Percentiles rank a stretch among this genome's conserved stretches.
These are phyloP conservation scores for Clavariopsis aquatica DNA, from an alignment of 495 filamentous ascomycete genomes.

Conservation along the genomic window DNA sequence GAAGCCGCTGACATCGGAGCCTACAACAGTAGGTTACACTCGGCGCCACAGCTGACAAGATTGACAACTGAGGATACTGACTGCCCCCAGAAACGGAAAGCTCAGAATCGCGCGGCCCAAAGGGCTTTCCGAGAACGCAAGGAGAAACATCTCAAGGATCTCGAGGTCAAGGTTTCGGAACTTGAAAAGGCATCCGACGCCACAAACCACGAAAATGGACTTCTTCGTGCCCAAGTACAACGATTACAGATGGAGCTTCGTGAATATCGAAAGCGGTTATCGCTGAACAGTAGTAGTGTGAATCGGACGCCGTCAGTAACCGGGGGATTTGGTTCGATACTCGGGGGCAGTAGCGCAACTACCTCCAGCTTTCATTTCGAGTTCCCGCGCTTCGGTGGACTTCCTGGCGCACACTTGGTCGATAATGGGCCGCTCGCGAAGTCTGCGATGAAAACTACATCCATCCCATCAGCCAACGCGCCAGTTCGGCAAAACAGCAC, in stretches of 20 bases:
- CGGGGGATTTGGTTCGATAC: constrained; percentile 28
- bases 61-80: constrained; percentile 48
- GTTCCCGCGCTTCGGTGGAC: constrained; percentile 86
- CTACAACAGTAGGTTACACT: constrained; percentile 76
- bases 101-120: constrained; percentile 95
- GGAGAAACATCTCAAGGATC: constrained; percentile 93
- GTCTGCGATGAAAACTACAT: constrained; percentile 19
- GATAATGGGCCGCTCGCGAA: constrained; percentile 50
- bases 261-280: constrained; percentile 85
- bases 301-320: constrained; percentile 48
- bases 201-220: constrained; percentile 81
- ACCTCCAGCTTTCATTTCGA: constrained; percentile 86
- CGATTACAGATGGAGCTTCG: constrained; percentile 80
- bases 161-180: constrained; percentile 91
- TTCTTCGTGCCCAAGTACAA: constrained; percentile 82
- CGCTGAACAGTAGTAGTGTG: constrained; percentile 54
- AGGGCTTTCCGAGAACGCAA: constrained; percentile 97
- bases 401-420: constrained; percentile 65
- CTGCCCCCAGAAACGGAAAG: constrained; percentile 85
- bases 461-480: constrained; percentile 14
- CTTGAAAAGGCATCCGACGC: constrained; percentile 84
- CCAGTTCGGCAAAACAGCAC: constrained; percentile 38
- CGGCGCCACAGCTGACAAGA: not conserved
- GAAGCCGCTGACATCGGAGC: constrained; percentile 93
- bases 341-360: constrained; percentile 17